A percentile compares a stretch with the other conserved stretches of the same genome.
Conservation (phyloP, 73 alveolate genomes). For the Tetrahymena elliotti region DNA sequence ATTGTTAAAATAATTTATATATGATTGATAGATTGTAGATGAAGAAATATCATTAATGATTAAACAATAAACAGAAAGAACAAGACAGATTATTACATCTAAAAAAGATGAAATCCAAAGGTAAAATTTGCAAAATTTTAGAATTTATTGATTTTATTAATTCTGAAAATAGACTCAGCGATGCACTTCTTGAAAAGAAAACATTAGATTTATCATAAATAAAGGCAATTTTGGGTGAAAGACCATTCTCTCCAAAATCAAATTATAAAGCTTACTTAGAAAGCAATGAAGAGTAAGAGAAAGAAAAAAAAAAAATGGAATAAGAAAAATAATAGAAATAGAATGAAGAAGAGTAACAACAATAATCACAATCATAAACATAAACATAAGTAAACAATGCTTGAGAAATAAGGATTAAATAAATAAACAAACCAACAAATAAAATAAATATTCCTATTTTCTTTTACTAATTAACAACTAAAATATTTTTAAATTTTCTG, state of each 20-base stretch:
- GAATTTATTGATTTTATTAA: too few species aligned
- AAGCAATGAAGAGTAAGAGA: not conserved
- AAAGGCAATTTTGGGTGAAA: constrained; percentile 58
- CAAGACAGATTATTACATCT: constrained; percentile 27
- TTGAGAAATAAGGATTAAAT: not conserved
- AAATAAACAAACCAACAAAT: not conserved
- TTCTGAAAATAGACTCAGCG: constrained; percentile 46
- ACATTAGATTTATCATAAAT: constrained; percentile 61
- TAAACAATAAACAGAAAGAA: constrained; percentile 17
- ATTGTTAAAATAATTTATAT: too few species aligned
- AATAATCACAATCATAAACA: not conserved
- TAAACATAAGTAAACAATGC: not conserved
- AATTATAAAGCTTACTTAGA: constrained; percentile 31
- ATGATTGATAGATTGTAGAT: constrained; percentile 47
- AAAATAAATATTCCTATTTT: not conserved
- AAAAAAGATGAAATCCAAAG: constrained; percentile 36
- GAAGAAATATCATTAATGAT: constrained; percentile 45
- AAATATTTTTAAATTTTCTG: not conserved
- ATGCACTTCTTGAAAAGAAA: constrained; percentile 56
- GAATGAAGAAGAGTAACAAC: not conserved
- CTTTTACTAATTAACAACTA: too few species aligned
- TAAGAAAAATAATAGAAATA: not conserved
- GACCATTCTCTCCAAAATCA: constrained; percentile 69
- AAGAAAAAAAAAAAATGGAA: not conserved
- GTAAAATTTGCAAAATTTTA: constrained; percentile 2